A percentile compares a stretch with the other conserved stretches of the same genome.
Evolutionary conservation across 495 filamentous ascomycete genomes (phyloP).

Genomic region (Cetradonia linearis): DNA sequence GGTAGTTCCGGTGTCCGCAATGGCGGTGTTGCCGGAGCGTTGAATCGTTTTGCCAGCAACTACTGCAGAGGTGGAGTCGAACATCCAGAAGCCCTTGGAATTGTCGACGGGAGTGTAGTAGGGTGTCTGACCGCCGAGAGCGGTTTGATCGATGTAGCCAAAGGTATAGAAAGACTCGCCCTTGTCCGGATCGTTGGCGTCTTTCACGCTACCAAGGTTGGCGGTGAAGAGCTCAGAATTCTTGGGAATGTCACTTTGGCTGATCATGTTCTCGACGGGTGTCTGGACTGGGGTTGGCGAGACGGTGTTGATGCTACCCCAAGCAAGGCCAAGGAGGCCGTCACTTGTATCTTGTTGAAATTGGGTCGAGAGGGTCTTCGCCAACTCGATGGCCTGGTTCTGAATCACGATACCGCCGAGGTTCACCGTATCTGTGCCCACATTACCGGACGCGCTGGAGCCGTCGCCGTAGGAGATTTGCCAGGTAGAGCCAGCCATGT

Average conservation of each 20-base stretch:
- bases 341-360: constrained; percentile 54
- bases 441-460: constrained; percentile 57
- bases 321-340: constrained; percentile 66
- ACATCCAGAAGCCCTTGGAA: constrained; percentile 63
- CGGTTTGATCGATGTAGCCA: constrained; percentile 61
- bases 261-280: constrained; percentile 68
- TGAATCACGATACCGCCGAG: constrained; percentile 61
- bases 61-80: constrained; percentile 48
- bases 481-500: constrained; percentile 44
- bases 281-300: constrained; percentile 51
- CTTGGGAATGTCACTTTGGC: constrained; percentile 52
- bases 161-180: constrained; percentile 69
- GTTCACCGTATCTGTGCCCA: constrained; percentile 58
- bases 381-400: constrained; percentile 60
- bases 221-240: constrained; percentile 61
- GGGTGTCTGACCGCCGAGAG: constrained; percentile 39
- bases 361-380: constrained; percentile 50
- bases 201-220: constrained; percentile 56
- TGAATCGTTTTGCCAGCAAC: constrained; percentile 50
- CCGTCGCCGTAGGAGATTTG: constrained; percentile 65
- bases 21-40: constrained; percentile 59
- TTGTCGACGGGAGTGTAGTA: constrained; percentile 58
- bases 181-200: constrained; percentile 43
- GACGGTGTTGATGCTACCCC: constrained; percentile 60
- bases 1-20: constrained; percentile 71